A percentile compares a stretch with the other conserved stretches of the same genome.
Evolutionary conservation across 2,329 filamentous ascomycete genomes (phyloP).

Genomic region (Ceratocystis alfenasii): DNA sequence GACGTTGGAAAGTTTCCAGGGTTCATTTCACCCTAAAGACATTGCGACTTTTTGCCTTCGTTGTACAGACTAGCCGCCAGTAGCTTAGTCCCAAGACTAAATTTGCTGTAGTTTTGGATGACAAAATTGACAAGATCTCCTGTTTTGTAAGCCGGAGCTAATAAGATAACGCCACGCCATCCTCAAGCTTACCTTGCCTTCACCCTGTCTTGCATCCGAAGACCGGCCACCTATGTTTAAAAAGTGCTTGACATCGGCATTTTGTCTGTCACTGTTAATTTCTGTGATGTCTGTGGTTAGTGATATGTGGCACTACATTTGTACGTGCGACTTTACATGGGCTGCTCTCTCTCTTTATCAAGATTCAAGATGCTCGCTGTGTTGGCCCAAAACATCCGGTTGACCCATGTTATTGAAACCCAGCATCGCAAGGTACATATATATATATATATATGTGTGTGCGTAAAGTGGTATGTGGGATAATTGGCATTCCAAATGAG

Average conservation of each 20-base stretch:
- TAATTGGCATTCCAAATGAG: background rate
- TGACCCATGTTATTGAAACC: background rate
- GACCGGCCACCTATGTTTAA: background rate
- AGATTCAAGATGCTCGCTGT: too few species aligned
- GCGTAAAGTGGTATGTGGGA: too few species aligned
- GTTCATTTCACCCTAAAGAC: background rate
- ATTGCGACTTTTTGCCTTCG: slow-evolving; percentile 1
- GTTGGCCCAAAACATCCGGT: background rate
- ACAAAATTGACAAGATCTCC: slow-evolving; percentile 1
- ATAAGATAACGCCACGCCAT: background rate
- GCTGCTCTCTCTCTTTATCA: background rate
- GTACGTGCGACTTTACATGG: background rate
- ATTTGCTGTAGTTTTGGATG: background rate
- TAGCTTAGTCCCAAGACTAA: slow-evolving; percentile 5
- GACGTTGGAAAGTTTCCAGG: background rate
- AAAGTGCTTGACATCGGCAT: background rate
- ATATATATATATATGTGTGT: too few species aligned
- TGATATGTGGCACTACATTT: background rate
- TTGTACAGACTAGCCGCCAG: slow-evolving; percentile 4
- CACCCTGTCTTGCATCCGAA: background rate
- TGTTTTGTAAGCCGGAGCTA: background rate
- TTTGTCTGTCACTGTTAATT: background rate
- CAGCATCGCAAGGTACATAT: background rate
- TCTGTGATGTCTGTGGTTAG: background rate
- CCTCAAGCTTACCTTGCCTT: background rate